These are phyloP conservation scores for Cutaneotrichosporon spelunceum DNA, from an alignment of 1,284 basidiomycete species.

Conservation along the genomic window DNA sequence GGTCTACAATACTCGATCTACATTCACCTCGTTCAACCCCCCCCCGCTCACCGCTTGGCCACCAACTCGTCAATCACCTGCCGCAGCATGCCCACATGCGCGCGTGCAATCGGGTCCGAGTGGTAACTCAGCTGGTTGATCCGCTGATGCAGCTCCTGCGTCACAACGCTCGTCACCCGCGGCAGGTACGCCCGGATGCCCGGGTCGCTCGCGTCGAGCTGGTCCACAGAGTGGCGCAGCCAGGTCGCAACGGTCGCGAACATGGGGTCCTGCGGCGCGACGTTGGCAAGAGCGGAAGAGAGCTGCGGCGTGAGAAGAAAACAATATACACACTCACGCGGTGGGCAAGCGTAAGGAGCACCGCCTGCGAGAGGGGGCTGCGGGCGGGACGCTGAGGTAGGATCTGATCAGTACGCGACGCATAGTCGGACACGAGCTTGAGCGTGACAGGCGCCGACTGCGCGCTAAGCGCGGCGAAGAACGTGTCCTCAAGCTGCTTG, in stretches of 20 bases:
- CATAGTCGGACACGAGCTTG: conserved; percentile 29
- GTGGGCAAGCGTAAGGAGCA: conserved; percentile 42
- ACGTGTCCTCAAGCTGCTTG: conserved; percentile 34
- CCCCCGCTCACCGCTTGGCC: conserved; percentile 7
- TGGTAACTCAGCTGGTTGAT: conserved; percentile 3
- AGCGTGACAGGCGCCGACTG: conserved; percentile 25
- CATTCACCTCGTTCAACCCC: background rate
- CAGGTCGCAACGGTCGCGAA: conserved; percentile 29
- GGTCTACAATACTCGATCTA: background rate
- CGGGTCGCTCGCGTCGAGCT: conserved; percentile 30
- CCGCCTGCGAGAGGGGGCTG: conserved; percentile 36
- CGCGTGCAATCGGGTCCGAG: conserved; percentile 13
- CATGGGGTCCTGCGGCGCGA: conserved; percentile 27
- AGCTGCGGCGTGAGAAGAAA: conserved; percentile 20
- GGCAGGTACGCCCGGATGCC: conserved; percentile 19
- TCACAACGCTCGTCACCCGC: conserved; percentile 18
- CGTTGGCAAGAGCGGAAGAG: conserved; percentile 29
- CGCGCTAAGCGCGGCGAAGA: conserved; percentile 30
- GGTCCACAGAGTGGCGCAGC: conserved; percentile 27
- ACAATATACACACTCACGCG: conserved; percentile 26
- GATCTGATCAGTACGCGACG: conserved; percentile 21
- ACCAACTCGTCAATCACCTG: conserved; percentile 15
- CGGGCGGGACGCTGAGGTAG: conserved; percentile 19
- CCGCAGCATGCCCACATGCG: conserved; percentile 14
- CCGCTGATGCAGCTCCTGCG: conserved; percentile 1